A percentile compares a stretch with the other conserved stretches of the same genome.
These are phyloP conservation scores for Ustilago esculenta DNA, from an alignment of 1,284 basidiomycete species.

Conservation along the genomic window DNA sequence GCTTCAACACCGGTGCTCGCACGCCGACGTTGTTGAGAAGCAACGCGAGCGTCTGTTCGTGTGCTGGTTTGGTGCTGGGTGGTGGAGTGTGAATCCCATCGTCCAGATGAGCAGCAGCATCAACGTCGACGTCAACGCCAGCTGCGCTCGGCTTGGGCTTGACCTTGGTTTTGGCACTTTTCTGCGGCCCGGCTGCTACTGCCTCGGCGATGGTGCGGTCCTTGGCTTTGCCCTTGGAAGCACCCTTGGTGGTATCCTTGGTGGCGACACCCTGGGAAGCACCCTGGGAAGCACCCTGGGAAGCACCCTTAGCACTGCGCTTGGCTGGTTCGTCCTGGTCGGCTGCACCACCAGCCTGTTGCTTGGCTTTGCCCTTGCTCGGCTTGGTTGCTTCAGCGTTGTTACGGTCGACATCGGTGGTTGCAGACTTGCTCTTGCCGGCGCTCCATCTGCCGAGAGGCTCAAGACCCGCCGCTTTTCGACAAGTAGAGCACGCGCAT, in stretches of 20 bases:
- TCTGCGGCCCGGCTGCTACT: constrained; percentile 9
- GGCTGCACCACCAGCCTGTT: neutral
- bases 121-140: constrained; percentile 1
- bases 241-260: constrained; percentile 1
- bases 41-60: constrained; percentile 27
- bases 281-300: no score
- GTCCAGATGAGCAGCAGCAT: no score
- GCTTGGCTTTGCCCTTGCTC: constrained; percentile 3
- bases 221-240: constrained; percentile 15
- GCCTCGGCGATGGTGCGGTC: constrained; percentile 20
- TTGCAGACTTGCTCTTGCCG: neutral
- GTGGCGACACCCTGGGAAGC: no score
- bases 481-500: constrained; percentile 36
- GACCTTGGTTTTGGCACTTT: constrained; percentile 8
- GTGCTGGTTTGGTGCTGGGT: constrained; percentile 7
- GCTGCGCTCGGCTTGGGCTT: constrained; percentile 7
- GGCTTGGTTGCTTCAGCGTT: neutral
- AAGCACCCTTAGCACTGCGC: neutral
- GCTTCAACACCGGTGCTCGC: constrained; percentile 22
- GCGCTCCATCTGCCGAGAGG: constrained; percentile 26
- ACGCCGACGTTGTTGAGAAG: constrained; percentile 6
- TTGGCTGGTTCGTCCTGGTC: neutral
- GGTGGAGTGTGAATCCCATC: constrained; percentile 38
- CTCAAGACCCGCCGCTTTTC: constrained; percentile 27
- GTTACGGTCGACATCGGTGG: neutral